Evolutionary conservation across 208 protist species (phyloP).

Genomic region (Trypanosoma cruzi): DNA sequence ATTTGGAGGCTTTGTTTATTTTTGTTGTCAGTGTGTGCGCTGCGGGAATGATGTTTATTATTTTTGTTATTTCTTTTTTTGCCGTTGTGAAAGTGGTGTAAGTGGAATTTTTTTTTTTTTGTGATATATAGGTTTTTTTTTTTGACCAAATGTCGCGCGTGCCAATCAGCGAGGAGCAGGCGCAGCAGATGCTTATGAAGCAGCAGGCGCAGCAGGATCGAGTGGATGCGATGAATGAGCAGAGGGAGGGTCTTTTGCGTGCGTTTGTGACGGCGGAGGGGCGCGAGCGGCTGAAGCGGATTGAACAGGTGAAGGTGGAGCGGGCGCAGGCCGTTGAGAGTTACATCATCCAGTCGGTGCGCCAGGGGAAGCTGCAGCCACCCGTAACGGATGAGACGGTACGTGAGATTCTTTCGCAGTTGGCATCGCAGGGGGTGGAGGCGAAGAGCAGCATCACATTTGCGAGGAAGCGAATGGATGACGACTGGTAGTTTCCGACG

Average conservation of each 20-base stretch:
- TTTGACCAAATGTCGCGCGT: conserved; percentile 37
- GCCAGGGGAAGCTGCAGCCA: conserved; percentile 84
- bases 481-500: conserved; percentile 77
- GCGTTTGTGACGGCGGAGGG: conserved; percentile 86
- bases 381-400: conserved; percentile 86
- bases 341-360: conserved; percentile 90
- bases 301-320: conserved; percentile 88
- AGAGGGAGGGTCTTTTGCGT: conserved; percentile 88
- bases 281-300: conserved; percentile 88
- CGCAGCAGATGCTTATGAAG: conserved; percentile 88
- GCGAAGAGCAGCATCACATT: conserved; percentile 81
- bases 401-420: conserved; percentile 71
- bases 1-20: too few relatives aligned
- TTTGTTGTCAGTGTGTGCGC: too few relatives aligned
- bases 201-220: conserved; percentile 88
- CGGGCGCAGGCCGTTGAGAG: conserved; percentile 82
- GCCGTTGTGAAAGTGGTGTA: too few relatives aligned
- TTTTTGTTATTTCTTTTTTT: too few relatives aligned
- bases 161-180: conserved; percentile 89
- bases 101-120: too few relatives aligned
- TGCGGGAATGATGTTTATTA: too few relatives aligned
- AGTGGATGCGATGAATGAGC: conserved; percentile 73
- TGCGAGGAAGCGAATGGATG: conserved; percentile 85
- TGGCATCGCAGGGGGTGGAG: conserved; percentile 57
- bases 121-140: not conserved